phyloP scores from a whole-genome alignment of 2,329 filamentous ascomycete genomes.

The Scedosporium aurantiacum region DNA sequence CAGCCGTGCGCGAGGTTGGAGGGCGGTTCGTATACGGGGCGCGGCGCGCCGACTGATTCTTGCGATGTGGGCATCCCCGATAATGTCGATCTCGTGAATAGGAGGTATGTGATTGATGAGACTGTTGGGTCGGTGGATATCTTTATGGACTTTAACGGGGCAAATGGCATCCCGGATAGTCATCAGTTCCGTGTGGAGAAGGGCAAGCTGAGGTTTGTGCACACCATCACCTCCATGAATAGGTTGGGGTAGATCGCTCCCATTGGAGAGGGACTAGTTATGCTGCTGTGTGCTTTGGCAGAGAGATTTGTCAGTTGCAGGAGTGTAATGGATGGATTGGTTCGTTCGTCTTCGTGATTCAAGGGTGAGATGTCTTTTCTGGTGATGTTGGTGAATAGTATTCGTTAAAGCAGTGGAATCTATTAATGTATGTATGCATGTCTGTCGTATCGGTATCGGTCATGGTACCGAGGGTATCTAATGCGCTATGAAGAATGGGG shows the following conservation, averaged over 20 bases:
- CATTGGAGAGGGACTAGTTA: no score
- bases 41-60: constrained; percentile 16
- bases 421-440: neutral
- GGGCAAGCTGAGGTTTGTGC: constrained; percentile 10
- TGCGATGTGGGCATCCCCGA: constrained; percentile 25
- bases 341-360: no score
- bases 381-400: no score
- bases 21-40: constrained; percentile 23
- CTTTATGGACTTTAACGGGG: constrained; percentile 12
- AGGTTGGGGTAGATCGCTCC: neutral
- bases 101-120: constrained; percentile 17
- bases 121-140: constrained; percentile 12
- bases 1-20: constrained; percentile 24
- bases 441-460: no score
- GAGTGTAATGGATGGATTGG: no score
- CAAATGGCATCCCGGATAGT: constrained; percentile 9
- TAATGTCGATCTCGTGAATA: constrained; percentile 14
- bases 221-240: constrained; percentile 10
- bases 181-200: constrained; percentile 10
- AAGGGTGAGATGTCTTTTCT: no score
- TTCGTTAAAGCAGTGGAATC: neutral
- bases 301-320: no score
- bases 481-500: neutral
- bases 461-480: neutral
- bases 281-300: no score